phyloP scores from a whole-genome alignment of 2,329 filamentous ascomycete species.

The Orbilia brochopaga region DNA sequence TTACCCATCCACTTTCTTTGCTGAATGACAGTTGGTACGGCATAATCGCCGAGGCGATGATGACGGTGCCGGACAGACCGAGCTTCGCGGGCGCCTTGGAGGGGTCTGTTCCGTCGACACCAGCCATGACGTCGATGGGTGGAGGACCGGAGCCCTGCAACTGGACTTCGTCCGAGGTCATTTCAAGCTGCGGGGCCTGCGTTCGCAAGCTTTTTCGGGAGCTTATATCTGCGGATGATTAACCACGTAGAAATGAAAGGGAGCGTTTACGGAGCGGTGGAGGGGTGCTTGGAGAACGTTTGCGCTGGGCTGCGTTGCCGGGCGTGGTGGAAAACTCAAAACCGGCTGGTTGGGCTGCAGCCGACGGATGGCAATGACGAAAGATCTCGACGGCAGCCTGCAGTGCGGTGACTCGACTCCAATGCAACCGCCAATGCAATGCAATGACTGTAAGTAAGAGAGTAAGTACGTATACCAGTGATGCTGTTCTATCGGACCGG shows the following conservation, averaged over 20 bases:
- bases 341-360: background rate
- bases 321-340: slow-evolving; percentile 5
- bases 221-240: too few relatives aligned
- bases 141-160: slow-evolving; percentile 31
- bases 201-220: too few relatives aligned
- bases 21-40: slow-evolving; percentile 66
- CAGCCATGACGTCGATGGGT: slow-evolving; percentile 44
- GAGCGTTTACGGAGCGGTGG: background rate
- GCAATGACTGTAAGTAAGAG: too few relatives aligned
- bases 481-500: too few relatives aligned
- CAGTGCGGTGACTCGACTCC: too few relatives aligned
- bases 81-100: slow-evolving; percentile 65
- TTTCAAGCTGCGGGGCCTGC: slow-evolving; percentile 12
- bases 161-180: slow-evolving; percentile 39
- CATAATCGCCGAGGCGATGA: slow-evolving; percentile 69
- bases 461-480: too few relatives aligned
- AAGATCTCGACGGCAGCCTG: too few relatives aligned
- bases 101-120: slow-evolving; percentile 60
- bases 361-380: too few relatives aligned
- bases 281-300: background rate
- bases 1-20: slow-evolving; percentile 65
- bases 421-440: too few relatives aligned
- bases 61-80: slow-evolving; percentile 67
- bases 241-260: slow-evolving; percentile 2
- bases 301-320: background rate